Evolutionary conservation across 305 asterid genomes (phyloP).

Genomic region (Fraxinus floribunda): DNA sequence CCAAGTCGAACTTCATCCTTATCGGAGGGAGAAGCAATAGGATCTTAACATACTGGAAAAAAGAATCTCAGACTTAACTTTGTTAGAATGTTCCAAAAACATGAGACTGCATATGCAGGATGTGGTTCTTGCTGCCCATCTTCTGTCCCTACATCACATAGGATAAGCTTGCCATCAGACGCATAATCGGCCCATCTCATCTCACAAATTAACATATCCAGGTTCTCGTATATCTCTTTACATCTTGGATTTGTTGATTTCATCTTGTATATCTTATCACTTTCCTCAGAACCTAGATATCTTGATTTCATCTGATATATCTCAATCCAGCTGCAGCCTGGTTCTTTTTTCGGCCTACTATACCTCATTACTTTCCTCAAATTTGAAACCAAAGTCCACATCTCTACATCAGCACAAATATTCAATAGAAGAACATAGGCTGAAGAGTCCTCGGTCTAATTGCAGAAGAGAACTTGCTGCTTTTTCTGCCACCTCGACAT

Average conservation of each 20-base stretch:
- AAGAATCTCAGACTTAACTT: neutral
- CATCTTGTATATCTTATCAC: slow-evolving; percentile 49
- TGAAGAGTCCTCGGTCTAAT: slow-evolving; percentile 72
- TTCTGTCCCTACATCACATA: slow-evolving; percentile 15
- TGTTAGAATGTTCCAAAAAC: neutral
- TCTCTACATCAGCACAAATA: slow-evolving; percentile 77
- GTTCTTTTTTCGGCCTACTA: slow-evolving; percentile 69
- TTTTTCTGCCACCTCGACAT: slow-evolving; percentile 77
- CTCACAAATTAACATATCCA: slow-evolving; percentile 49
- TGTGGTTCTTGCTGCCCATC: slow-evolving; percentile 28
- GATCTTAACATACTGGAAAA: neutral
- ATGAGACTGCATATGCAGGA: slow-evolving; percentile 12
- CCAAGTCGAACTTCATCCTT: neutral
- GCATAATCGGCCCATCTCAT: slow-evolving; percentile 47
- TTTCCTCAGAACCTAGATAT: slow-evolving; percentile 41
- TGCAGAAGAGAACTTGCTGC: slow-evolving; percentile 65
- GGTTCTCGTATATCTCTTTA: slow-evolving; percentile 51
- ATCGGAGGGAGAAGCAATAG: neutral
- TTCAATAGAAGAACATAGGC: slow-evolving; percentile 67
- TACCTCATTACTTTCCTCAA: slow-evolving; percentile 69
- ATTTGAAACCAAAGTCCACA: slow-evolving; percentile 76
- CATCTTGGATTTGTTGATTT: slow-evolving; percentile 47
- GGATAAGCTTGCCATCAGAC: slow-evolving; percentile 20
- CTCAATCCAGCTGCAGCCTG: slow-evolving; percentile 96
- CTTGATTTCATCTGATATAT: neutral